These are phyloP conservation scores for Eimeria zaria DNA, from an alignment of 169 alveolate species.

Conservation along the genomic window DNA sequence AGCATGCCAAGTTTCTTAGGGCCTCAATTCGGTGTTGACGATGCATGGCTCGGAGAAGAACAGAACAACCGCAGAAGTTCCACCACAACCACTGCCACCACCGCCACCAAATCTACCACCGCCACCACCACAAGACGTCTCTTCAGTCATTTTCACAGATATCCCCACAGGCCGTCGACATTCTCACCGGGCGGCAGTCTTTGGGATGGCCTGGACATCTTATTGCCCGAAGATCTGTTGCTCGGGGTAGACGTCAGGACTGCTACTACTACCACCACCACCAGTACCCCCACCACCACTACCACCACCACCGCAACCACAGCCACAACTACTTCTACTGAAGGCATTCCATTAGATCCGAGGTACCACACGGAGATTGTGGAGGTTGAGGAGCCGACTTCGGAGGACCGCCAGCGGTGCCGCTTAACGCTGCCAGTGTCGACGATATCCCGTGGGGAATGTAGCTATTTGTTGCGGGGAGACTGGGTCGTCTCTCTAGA, in stretches of 20 bases:
- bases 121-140: background rate
- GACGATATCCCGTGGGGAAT: background rate
- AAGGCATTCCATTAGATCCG: background rate
- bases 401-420: conserved; percentile 28
- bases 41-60: background rate
- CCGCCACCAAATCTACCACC: background rate
- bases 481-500: background rate
- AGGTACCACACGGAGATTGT: conserved; percentile 2
- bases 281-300: background rate
- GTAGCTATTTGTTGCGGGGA: background rate
- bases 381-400: background rate
- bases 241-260: background rate
- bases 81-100: background rate
- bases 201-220: background rate
- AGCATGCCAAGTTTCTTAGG: background rate
- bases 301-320: background rate
- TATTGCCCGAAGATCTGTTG: background rate
- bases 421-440: background rate
- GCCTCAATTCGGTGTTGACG: background rate
- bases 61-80: background rate
- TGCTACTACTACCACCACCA: background rate
- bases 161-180: background rate
- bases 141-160: background rate
- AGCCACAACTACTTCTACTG: background rate
- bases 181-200: background rate